Base-by-base conservation (phyloP, 2,329 filamentous ascomycete species). In the Colletotrichum sp. region DNA sequence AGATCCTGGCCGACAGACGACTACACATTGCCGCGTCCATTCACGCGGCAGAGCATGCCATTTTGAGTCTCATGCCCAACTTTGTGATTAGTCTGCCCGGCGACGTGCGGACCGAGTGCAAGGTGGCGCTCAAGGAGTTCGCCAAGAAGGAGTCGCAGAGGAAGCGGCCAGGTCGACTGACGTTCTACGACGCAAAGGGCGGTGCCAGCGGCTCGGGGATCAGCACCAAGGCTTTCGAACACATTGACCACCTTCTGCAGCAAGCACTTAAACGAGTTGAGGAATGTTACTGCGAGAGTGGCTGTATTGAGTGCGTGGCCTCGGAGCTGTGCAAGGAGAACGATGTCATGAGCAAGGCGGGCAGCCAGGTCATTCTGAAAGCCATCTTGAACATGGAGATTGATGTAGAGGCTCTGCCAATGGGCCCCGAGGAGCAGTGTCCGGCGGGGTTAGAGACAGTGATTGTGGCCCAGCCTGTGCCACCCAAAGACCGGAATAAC, bases 111-210 rank as follows among this genome's bases (percentile, higher is more conserved):
- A 99, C 97, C 0, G 97, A 99, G 85, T 99, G 97, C 85, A 99
- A 99, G 87, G 92, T 94, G 75, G 93, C 94, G 3, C 88, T 94
- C 76, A 99, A 99, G 84, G 96, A 99, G 84, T 95, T 98, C 78
- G 92, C 95, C 1, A 92, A 92, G 79, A 86, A 89, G 69, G 92
- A 94, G 80, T 93, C 92, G 1, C 86, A 87, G 32, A 90, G 96
- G 34, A 98, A 98, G 85, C 90, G 97, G 6, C 97, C 96, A 0
- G 97, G 96, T 0, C 89, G 97, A 1, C 86, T 99, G 64, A 98
- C 95, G 0, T 98, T 99, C 81, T 99, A 99, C 85, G 97, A 99
- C 83, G 94, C 95, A 4, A 98, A 98, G 84, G 97, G 97, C 9
- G 96, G 96, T 0, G 90, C 94, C 0, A 91, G 92, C 59, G 96